Conservation (phyloP, 257 asterid species). For the Nyctanthes arbortristis region DNA sequence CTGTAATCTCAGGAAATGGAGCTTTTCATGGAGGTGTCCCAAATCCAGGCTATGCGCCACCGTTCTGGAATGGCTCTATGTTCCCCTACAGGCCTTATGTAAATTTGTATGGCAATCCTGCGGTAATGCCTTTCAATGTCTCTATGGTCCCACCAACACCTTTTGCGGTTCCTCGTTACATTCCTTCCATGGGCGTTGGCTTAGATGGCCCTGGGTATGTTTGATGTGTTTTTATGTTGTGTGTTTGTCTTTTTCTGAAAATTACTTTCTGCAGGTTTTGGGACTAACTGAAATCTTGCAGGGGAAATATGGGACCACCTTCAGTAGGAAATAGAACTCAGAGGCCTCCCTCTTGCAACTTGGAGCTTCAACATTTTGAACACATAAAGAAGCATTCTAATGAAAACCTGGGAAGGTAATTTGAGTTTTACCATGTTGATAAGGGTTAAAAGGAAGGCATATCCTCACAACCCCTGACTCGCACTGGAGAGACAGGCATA, state of each 20-base stretch:
- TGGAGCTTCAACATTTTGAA: slow-evolving; percentile 45
- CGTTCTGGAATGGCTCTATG: slow-evolving; percentile 63
- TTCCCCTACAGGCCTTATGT: slow-evolving; percentile 48
- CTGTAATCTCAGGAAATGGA: slow-evolving; percentile 43
- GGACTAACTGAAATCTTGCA: slow-evolving; percentile 33
- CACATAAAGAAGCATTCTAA: slow-evolving; percentile 45
- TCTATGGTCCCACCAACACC: slow-evolving; percentile 49
- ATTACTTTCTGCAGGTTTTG: slow-evolving; percentile 16
- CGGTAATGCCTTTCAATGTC: slow-evolving; percentile 68
- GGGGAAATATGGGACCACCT: slow-evolving; percentile 52
- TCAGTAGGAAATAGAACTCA: background rate
- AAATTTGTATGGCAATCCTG: slow-evolving; percentile 55
- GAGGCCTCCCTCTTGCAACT: slow-evolving; percentile 29
- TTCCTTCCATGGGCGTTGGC: slow-evolving; percentile 33
- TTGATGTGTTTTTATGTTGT: slow-evolving; percentile 9
- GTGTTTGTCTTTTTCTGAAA: background rate
- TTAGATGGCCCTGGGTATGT: slow-evolving; percentile 42
- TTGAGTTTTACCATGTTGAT: background rate
- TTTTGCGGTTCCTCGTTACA: slow-evolving; percentile 48
- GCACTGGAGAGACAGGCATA: no score
- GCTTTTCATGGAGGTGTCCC: slow-evolving; percentile 61
- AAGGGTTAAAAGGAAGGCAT: background rate
- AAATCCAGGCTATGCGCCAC: slow-evolving; percentile 59
- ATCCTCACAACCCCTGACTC: no score
- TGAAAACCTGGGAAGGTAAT: slow-evolving; percentile 60